Evolutionary conservation across 179 eudicot species (phyloP).

Genomic region (Gypsophila paniculata): DNA sequence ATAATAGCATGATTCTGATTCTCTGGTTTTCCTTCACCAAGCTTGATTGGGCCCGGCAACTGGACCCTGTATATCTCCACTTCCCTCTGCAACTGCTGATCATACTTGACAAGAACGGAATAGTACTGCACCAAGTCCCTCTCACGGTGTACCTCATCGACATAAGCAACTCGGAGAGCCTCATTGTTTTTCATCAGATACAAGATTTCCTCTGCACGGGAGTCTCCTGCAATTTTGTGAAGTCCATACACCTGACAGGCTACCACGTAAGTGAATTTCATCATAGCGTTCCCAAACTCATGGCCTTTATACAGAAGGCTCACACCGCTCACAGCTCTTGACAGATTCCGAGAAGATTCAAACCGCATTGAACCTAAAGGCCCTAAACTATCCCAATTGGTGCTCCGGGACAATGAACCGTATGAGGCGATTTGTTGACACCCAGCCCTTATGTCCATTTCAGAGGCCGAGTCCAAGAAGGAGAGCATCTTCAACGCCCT

Average conservation of each 20-base stretch:
- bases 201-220: conserved; percentile 80
- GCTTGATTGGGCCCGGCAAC: conserved; percentile 84
- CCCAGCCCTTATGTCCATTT: conserved; percentile 64
- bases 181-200: conserved; percentile 83
- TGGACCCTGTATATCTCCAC: conserved; percentile 79
- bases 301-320: conserved; percentile 57
- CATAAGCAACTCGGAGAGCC: conserved; percentile 97
- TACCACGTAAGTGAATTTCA: conserved; percentile 91
- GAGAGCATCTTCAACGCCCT: conserved; percentile 86
- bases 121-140: conserved; percentile 62
- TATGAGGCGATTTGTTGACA: conserved; percentile 46
- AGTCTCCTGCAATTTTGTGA: conserved; percentile 62
- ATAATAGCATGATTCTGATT: conserved; percentile 95
- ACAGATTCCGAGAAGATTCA: conserved; percentile 37
- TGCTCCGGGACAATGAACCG: conserved; percentile 38
- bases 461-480: conserved; percentile 86
- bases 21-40: conserved; percentile 97
- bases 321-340: conserved; percentile 52
- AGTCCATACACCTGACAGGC: conserved; percentile 84
- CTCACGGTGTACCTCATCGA: conserved; percentile 62
- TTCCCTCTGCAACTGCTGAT: conserved; percentile 61
- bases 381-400: conserved; percentile 35
- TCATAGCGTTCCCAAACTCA: conserved; percentile 69
- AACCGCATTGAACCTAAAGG: conserved; percentile 23
- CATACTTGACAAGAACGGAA: conserved; percentile 91